Percentiles rank a stretch among this genome's conserved stretches.
Evolutionary conservation across 2,329 filamentous ascomycete genomes (phyloP).

Genomic region (Leptoxyphium fumago): DNA sequence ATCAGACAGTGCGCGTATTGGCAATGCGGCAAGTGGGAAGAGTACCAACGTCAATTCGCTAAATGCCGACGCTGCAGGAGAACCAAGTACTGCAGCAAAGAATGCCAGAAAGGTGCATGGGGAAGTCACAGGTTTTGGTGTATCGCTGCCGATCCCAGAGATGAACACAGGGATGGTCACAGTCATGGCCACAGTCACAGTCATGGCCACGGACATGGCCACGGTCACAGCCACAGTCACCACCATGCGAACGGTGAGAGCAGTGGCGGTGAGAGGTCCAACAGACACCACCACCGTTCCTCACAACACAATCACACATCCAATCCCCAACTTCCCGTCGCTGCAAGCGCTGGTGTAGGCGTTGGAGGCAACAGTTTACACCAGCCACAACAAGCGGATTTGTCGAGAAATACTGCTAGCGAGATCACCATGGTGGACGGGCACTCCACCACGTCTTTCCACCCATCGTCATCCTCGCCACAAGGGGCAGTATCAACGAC

Average conservation of each 20-base stretch:
- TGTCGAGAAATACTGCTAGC: too few species aligned
- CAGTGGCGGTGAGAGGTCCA: neutral
- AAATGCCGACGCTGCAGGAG: conserved; percentile 92
- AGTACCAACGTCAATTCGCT: conserved; percentile 89
- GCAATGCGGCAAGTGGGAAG: conserved; percentile 96
- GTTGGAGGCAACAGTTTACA: too few species aligned
- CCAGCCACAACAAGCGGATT: too few species aligned
- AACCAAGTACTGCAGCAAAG: conserved; percentile 92
- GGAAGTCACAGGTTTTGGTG: conserved; percentile 98
- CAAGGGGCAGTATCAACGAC: too few species aligned
- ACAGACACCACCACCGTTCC: neutral
- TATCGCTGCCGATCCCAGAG: conserved; percentile 46
- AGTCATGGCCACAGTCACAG: neutral
- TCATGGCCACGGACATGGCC: neutral
- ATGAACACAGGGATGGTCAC: conserved; percentile 9
- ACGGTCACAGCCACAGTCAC: neutral
- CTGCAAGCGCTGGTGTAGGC: too few species aligned
- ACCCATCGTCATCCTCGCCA: too few species aligned
- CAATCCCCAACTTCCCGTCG: too few species aligned
- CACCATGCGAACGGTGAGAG: neutral
- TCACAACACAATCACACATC: neutral
- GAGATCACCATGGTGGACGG: too few species aligned
- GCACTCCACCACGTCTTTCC: too few species aligned
- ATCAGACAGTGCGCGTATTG: conserved; percentile 97
- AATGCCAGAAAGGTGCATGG: conserved; percentile 98